A percentile compares a stretch with the other conserved stretches of the same genome.
Conservation (phyloP, 2,329 filamentous ascomycete species). For the Lasiodiplodia theobromae region DNA sequence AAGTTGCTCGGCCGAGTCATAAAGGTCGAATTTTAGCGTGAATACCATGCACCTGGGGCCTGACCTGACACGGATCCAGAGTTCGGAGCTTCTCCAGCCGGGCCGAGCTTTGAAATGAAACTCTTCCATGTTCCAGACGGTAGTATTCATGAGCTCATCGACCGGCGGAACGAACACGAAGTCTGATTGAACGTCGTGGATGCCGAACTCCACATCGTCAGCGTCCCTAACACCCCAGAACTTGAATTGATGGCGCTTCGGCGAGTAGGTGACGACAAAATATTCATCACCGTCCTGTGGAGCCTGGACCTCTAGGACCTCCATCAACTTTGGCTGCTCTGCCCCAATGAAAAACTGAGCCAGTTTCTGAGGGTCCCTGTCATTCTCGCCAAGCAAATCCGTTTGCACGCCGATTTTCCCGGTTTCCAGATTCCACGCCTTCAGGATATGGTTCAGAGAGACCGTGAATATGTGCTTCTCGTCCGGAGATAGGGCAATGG, state of each 20-base stretch:
- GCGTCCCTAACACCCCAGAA: slow-evolving; percentile 81
- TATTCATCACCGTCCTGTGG: slow-evolving; percentile 59
- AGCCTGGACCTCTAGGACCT: slow-evolving; percentile 68
- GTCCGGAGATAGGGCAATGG: slow-evolving; percentile 58
- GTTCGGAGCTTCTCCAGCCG: slow-evolving; percentile 49
- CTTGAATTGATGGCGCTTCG: slow-evolving; percentile 90
- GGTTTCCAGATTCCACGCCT: slow-evolving; percentile 86
- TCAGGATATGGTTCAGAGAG: slow-evolving; percentile 85
- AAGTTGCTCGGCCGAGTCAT: slow-evolving; percentile 69
- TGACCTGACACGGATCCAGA: slow-evolving; percentile 63
- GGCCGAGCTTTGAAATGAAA: slow-evolving; percentile 51
- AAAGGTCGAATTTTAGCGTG: slow-evolving; percentile 76
- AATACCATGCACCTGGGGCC: slow-evolving; percentile 66
- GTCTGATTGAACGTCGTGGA: slow-evolving; percentile 75
- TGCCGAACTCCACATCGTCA: slow-evolving; percentile 62
- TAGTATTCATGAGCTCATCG: slow-evolving; percentile 58
- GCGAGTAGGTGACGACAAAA: slow-evolving; percentile 83
- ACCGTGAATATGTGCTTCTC: slow-evolving; percentile 73
- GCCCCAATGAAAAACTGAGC: slow-evolving; percentile 82
- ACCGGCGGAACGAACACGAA: slow-evolving; percentile 68
- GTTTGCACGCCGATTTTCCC: slow-evolving; percentile 78
- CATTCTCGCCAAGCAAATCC: slow-evolving; percentile 74
- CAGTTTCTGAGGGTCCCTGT: slow-evolving; percentile 68
- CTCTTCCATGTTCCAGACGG: slow-evolving; percentile 59
- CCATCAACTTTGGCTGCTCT: slow-evolving; percentile 77